Percentiles rank a stretch among this genome's conserved stretches.
phyloP scores from a whole-genome alignment of 2,329 filamentous ascomycete genomes.

The Cytospora piceicola region DNA sequence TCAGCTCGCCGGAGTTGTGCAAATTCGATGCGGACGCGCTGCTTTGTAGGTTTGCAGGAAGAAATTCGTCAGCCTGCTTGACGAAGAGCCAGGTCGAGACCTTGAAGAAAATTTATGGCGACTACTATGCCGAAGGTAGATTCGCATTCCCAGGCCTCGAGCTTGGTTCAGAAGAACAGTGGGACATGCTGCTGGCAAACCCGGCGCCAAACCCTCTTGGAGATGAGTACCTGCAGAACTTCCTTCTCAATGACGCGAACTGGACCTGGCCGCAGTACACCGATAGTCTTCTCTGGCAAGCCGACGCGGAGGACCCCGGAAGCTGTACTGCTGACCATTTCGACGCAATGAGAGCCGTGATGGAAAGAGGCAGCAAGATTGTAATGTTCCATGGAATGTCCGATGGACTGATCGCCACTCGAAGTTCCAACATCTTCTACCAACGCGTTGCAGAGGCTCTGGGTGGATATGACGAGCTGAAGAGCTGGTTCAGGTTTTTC shows the following conservation, averaged over 20 bases:
- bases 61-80: constrained; percentile 23
- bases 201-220: constrained; percentile 33
- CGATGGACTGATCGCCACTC: constrained; percentile 43
- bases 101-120: constrained; percentile 37
- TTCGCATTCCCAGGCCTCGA: constrained; percentile 43
- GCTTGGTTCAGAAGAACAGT: constrained; percentile 48
- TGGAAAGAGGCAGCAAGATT: constrained; percentile 45
- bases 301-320: constrained; percentile 37
- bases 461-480: constrained; percentile 40
- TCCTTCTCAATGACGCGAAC: constrained; percentile 36
- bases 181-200: constrained; percentile 33
- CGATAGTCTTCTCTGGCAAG: constrained; percentile 35
- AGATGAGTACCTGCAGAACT: constrained; percentile 36
- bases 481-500: constrained; percentile 56
- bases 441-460: constrained; percentile 42
- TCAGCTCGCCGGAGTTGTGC: constrained; percentile 37
- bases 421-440: constrained; percentile 41
- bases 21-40: constrained; percentile 39
- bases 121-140: constrained; percentile 30
- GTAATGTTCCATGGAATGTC: constrained; percentile 47
- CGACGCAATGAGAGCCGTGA: constrained; percentile 37
- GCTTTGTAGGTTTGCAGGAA: constrained; percentile 31
- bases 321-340: constrained; percentile 38
- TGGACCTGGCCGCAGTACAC: constrained; percentile 40
- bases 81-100: constrained; percentile 42